These are phyloP conservation scores for Tremella fuciformis DNA, from an alignment of 768 basidiomycete genomes.

Conservation along the genomic window DNA sequence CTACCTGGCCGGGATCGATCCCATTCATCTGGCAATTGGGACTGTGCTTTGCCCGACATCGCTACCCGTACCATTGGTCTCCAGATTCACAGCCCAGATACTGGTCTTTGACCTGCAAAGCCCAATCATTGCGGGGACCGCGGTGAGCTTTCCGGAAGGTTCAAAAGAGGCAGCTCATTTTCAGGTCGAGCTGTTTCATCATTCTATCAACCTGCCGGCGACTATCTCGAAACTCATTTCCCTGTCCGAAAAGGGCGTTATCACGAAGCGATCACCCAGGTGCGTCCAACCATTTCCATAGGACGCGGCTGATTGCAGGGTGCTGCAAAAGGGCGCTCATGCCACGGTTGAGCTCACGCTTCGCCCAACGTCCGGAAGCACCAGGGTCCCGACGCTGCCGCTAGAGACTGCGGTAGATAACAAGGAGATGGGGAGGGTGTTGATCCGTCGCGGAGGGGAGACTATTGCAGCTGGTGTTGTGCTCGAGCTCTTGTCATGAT, in stretches of 20 bases:
- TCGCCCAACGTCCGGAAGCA: constrained; percentile 60
- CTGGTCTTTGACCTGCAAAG: constrained; percentile 89
- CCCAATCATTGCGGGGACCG: constrained; percentile 81
- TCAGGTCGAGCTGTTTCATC: constrained; percentile 90
- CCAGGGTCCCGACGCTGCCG: constrained; percentile 65
- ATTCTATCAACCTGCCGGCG: constrained; percentile 87
- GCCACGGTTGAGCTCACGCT: constrained; percentile 82
- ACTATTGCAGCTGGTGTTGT: constrained; percentile 81
- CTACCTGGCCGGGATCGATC: constrained; percentile 77
- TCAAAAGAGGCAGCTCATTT: not conserved
- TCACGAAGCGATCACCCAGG: constrained; percentile 78
- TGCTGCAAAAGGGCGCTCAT: constrained; percentile 76
- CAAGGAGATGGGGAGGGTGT: constrained; percentile 93
- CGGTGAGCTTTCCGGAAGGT: constrained; percentile 59
- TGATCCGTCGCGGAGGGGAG: constrained; percentile 84
- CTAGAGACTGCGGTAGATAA: constrained; percentile 80
- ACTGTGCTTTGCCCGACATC: constrained; percentile 77
- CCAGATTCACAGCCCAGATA: constrained; percentile 76
- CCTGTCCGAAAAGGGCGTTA: constrained; percentile 73
- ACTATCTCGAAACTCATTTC: constrained; percentile 76
- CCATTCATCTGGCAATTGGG: constrained; percentile 79
- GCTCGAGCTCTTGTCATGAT: constrained; percentile 16
- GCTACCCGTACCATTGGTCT: constrained; percentile 71
- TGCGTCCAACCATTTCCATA: constrained; percentile 50
- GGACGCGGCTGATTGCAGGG: constrained; percentile 55